These are phyloP conservation scores for Ustilago crameri DNA, from an alignment of 1,284 basidiomycete genomes.

Conservation along the genomic window DNA sequence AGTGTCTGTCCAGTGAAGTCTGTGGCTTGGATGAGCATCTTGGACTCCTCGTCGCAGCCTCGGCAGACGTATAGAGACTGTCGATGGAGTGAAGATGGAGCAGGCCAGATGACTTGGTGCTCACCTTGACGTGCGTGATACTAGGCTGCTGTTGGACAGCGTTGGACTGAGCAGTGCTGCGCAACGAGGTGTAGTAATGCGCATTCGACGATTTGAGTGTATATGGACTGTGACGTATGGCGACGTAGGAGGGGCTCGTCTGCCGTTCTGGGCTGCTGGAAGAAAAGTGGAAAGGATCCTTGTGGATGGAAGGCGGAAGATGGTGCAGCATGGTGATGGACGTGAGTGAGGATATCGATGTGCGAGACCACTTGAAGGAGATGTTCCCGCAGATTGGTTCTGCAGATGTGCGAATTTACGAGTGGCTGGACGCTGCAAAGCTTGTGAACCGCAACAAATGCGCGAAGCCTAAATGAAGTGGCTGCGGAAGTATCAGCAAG, in stretches of 20 bases:
- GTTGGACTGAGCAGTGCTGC: conserved; percentile 8
- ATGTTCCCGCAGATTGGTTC: neutral
- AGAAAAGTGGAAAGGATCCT: conserved; percentile 34
- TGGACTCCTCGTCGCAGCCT: conserved; percentile 19
- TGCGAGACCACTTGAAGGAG: neutral
- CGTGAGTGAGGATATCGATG: conserved; percentile 3
- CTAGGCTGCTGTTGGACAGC: conserved; percentile 10
- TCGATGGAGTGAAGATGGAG: conserved; percentile 1
- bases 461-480: conserved; percentile 18
- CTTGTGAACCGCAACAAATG: neutral
- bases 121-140: neutral
- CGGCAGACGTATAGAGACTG: conserved; percentile 24
- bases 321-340: conserved; percentile 22
- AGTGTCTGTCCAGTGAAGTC: neutral
- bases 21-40: conserved; percentile 35
- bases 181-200: conserved; percentile 20
- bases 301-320: conserved; percentile 9
- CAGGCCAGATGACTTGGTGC: neutral
- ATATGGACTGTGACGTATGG: conserved; percentile 39
- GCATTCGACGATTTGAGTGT: conserved; percentile 35
- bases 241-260: conserved; percentile 16
- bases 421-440: conserved; percentile 1
- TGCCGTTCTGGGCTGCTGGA: conserved; percentile 36
- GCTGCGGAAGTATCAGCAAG: conserved; percentile 4
- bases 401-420: neutral